Conservation (phyloP, 306 rosid genomes). For the Fagus sylvatica region DNA sequence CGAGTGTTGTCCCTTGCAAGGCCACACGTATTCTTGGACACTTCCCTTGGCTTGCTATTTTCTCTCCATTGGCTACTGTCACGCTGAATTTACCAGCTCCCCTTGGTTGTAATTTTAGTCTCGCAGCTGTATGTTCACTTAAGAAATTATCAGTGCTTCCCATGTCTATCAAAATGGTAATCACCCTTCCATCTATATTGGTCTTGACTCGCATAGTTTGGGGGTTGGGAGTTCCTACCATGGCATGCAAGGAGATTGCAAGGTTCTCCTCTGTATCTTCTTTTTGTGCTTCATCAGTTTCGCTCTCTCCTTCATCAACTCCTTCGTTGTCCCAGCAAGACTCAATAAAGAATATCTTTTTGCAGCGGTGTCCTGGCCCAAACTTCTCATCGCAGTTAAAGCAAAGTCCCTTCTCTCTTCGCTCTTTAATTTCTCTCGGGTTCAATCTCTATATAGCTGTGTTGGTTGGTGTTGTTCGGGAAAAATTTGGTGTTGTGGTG, state of each 20-base stretch:
- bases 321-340: neutral
- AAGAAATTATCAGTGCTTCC: neutral
- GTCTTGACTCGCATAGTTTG: neutral
- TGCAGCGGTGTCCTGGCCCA: neutral
- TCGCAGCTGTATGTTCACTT: neutral
- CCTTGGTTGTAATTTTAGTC: too few relatives aligned
- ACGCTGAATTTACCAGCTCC: neutral
- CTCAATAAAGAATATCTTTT: too few relatives aligned
- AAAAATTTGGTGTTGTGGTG: neutral
- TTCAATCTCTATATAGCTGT: too few relatives aligned
- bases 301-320: neutral
- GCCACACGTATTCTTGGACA: too few relatives aligned
- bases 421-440: neutral
- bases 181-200: neutral
- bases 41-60: neutral
- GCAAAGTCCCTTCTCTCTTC: neutral
- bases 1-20: too few relatives aligned
- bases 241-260: neutral
- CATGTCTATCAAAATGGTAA: neutral
- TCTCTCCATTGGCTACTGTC: neutral
- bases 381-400: neutral
- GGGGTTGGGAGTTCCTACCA: neutral
- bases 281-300: neutral
- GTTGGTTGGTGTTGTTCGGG: neutral
- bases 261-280: neutral